Evolutionary conservation across 768 basidiomycete species (phyloP), one percentile per base, ranked within the genome.

Genomic region (Mycena galopus): DNA sequence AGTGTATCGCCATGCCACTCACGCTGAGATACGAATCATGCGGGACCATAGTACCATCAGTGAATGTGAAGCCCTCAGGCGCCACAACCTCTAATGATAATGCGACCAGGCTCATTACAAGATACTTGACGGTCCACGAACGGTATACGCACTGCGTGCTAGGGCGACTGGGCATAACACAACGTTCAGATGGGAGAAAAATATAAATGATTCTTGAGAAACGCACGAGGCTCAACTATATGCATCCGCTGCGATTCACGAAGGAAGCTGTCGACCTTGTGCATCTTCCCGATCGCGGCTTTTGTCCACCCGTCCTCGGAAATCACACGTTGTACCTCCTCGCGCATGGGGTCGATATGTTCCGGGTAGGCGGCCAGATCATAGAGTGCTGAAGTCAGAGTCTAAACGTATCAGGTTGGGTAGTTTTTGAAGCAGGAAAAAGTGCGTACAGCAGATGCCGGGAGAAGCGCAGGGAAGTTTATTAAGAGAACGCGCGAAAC

Each of bases 11-110:
- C n/a, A 42, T 57, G 2, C 77, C 25, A 1, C 80, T 63, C 8
- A 76, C 77, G 17, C 70, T 44, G 21, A 85, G 44, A 19, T 70
- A 50, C 17, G 74, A 75, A 14, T 81, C 84, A 32, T 79, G 77
- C 0, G 82, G 83, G 29, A 85, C 73, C 19, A 78, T 65, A 0
- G 80, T 81, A 6, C 84, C 85, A 61, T 86, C 82, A 0, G 81
- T 80, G 55, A 86, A 80, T 7, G 77, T 82, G 65, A 81, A 78
- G 29, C 83, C 81, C 57, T 79, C 78, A 58, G 16, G 16, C 0
- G 30, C 57, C 11, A 82, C 27, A 1, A 79, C 83, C 66, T 77
- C n/a, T n/a, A n/a, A 14, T 25, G 23, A 3, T 50, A 50, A 23
- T 25, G 47, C 47, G 47, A 50, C 47, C 23, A 16, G 47, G 47